Conservation (phyloP, 257 asterid species). For the Anisodus acutangulus region DNA sequence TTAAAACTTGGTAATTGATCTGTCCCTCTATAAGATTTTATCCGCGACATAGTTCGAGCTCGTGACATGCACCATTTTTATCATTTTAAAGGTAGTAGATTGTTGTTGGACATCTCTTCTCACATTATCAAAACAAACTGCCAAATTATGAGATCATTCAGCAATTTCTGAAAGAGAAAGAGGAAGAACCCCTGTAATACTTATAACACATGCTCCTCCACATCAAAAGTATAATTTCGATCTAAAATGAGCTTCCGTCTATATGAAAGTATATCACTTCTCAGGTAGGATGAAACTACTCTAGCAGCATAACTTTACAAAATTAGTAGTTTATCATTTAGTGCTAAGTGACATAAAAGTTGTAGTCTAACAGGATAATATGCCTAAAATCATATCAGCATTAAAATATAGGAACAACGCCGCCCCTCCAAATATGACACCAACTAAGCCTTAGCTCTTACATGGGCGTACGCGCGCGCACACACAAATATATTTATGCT, state of each 20-base stretch:
- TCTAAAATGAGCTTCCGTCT: slow-evolving; percentile 15
- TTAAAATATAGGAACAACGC: background rate
- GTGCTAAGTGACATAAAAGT: background rate
- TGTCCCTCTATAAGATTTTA: background rate
- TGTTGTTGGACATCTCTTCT: background rate
- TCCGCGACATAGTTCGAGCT: background rate
- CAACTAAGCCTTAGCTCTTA: background rate
- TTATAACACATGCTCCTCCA: background rate
- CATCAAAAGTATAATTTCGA: background rate
- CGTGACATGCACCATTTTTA: background rate
- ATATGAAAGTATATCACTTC: background rate
- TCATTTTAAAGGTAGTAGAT: background rate
- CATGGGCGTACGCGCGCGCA: no score
- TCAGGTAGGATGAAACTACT: background rate
- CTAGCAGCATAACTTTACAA: background rate
- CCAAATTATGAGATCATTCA: background rate
- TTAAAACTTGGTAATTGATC: background rate
- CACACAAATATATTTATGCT: no score
- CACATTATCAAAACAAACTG: background rate
- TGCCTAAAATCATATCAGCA: background rate
- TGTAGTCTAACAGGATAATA: background rate
- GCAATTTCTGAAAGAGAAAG: background rate
- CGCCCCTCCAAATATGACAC: background rate
- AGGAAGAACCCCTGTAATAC: background rate
- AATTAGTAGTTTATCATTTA: background rate